Evolutionary conservation across 129 eudicot genomes (phyloP).

Genomic region (Lactuca sativa): DNA sequence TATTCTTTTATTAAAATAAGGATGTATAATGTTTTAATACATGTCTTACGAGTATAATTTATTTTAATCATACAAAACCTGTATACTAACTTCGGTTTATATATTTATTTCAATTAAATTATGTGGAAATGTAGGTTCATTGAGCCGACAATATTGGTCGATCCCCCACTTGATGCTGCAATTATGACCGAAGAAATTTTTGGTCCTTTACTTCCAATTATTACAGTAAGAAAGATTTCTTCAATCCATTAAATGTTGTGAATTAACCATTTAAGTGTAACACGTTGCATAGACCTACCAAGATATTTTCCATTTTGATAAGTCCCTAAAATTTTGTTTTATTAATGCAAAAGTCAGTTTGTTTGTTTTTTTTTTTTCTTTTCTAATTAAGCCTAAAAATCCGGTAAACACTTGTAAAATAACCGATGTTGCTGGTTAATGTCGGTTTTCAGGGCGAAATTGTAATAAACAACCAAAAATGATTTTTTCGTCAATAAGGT

Average conservation of each 20-base stretch:
- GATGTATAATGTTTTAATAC: neutral
- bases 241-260: neutral
- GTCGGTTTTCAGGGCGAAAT: no score
- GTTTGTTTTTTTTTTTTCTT: no score
- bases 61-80: neutral
- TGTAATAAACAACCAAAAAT: no score
- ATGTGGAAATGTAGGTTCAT: constrained; percentile 50
- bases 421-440: no score
- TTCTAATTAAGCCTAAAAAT: no score
- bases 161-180: constrained; percentile 72
- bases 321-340: no score
- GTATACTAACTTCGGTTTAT: neutral
- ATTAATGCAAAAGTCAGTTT: no score
- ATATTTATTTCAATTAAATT: neutral
- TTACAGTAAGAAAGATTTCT: constrained; percentile 47
- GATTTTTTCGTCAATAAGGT: no score
- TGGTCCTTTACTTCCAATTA: constrained; percentile 83
- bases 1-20: neutral
- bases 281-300: neutral
- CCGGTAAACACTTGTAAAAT: no score
- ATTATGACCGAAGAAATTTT: constrained; percentile 86
- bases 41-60: no score
- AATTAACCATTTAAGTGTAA: neutral
- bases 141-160: constrained; percentile 75
- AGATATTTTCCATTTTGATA: no score